Base-by-base conservation (phyloP, 2,329 filamentous ascomycete species). In the Apiospora koreana region DNA sequence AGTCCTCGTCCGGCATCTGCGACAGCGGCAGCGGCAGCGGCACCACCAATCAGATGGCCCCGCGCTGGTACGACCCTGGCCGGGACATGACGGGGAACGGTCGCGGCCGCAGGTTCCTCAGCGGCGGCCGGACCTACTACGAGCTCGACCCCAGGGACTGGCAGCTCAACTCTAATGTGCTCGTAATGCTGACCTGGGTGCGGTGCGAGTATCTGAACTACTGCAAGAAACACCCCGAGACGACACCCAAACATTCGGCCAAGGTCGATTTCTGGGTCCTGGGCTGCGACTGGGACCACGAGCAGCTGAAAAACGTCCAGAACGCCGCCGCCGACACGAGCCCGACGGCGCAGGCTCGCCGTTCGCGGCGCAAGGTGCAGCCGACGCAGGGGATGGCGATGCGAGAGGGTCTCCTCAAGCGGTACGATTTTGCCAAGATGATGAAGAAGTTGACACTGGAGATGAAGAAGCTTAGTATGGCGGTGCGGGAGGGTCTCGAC, bases 211-310 rank as follows among this genome's bases (percentile, higher is more conserved):
- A 83, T 71, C 71, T 82, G 23, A 73, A 74, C 28, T 81, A 85
- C 72, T 81, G 78, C 67, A 65, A 73, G 46, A 81, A 80, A 72
- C 76, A 73, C 21, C 31, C 54, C 3, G 78, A 74, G 70, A 77
- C 41, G 41, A 16, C 77, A 3, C 79, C 82, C 48, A 70, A 71
- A 12, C 70, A 73, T 23, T 83, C 84, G 1, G 76, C 78, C 25
- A 73, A 74, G 8, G 84, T 85, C 65, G 74, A 79, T 18, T 85
- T 85, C 71, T 79, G 80, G 35, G 75, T 85, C 5, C 66, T 85
- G 46, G 81, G 79, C 1, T 85, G 82, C 71, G 80, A 85, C 72
- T 84, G 81, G 82, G 75, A 77, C 42, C n/a, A 58, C 9, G 62
- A 66, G 25, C 46, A 69, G 9, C 64, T 64, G 38, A 42, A 68